Percentiles rank a stretch among this genome's conserved stretches.
phyloP scores from a whole-genome alignment of 208 protist genomes.

The Wallacemonas collosoma region DNA sequence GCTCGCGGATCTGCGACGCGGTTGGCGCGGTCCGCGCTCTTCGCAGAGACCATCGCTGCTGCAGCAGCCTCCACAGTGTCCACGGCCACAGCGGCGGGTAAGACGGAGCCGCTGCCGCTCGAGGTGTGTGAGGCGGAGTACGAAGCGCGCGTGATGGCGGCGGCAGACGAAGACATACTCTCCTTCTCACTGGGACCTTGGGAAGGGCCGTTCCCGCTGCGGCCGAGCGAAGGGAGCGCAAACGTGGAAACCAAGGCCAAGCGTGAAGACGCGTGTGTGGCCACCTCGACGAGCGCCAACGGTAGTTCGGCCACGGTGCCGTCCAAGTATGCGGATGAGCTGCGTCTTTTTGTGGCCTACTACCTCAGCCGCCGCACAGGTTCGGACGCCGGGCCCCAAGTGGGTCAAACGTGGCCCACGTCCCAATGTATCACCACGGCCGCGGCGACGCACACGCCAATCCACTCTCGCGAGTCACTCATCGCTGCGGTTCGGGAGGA shows the following conservation, averaged over 20 bases:
- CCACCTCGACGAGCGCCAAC: too few relatives aligned
- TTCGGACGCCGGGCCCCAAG: too few relatives aligned
- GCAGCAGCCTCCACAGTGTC: not conserved
- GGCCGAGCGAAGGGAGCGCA: not conserved
- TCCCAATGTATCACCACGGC: not conserved
- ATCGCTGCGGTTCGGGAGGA: not conserved
- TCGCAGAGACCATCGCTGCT: too few relatives aligned
- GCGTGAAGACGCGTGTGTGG: too few relatives aligned
- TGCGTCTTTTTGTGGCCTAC: slow-evolving; percentile 7
- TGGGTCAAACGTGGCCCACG: too few relatives aligned
- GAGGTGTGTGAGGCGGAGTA: not conserved
- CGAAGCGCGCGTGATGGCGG: not conserved
- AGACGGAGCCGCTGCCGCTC: not conserved
- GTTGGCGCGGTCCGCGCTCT: too few relatives aligned
- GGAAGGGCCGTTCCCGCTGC: not conserved
- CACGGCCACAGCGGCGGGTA: not conserved
- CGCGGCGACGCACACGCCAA: not conserved
- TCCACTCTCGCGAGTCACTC: not conserved
- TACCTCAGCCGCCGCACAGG: not conserved
- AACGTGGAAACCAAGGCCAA: not conserved
- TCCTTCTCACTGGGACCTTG: slow-evolving; percentile 10
- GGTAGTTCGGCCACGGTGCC: not conserved
- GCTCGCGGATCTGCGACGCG: too few relatives aligned
- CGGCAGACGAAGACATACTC: not conserved
- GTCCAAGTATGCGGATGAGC: not conserved